These are phyloP conservation scores for Ascodesmis nigricans DNA, from an alignment of 495 filamentous ascomycete species.

Conservation along the genomic window DNA sequence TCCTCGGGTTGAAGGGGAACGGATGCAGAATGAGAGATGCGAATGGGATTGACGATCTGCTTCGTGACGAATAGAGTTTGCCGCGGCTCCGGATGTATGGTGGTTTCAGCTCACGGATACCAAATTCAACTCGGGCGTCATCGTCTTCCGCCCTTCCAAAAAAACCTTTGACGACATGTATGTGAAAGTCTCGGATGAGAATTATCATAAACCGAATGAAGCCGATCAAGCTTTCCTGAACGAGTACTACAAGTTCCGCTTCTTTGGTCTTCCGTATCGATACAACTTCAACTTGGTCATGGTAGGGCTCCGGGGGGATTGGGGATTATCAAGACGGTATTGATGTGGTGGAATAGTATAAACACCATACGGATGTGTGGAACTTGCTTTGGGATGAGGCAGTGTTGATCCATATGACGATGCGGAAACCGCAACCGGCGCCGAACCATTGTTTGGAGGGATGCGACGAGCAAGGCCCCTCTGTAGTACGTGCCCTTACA, in stretches of 20 bases:
- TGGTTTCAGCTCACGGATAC: conserved; percentile 17
- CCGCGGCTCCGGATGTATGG: conserved; percentile 20
- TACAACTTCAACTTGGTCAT: conserved; percentile 20
- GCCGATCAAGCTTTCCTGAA: conserved; percentile 21
- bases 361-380: conserved; percentile 17
- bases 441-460: conserved; percentile 16
- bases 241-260: conserved; percentile 17
- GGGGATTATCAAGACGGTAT: neutral
- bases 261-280: conserved; percentile 20
- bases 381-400: conserved; percentile 20
- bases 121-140: conserved; percentile 20
- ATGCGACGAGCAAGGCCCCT: conserved; percentile 17
- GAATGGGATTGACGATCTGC: neutral
- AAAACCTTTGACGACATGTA: conserved; percentile 19
- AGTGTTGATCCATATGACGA: conserved; percentile 18
- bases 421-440: conserved; percentile 13
- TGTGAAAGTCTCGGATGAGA: conserved; percentile 17
- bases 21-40: neutral
- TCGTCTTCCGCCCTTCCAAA: conserved; percentile 14
- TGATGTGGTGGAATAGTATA: conserved; percentile 13
- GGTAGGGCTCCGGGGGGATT: too few relatives aligned
- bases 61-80: conserved; percentile 13
- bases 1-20: neutral
- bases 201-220: conserved; percentile 18
- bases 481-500: conserved; percentile 9